Evolutionary conservation across 2,329 filamentous ascomycete genomes (phyloP), one percentile per base, ranked within the genome.

Genomic region (Akanthomyces lecanii): DNA sequence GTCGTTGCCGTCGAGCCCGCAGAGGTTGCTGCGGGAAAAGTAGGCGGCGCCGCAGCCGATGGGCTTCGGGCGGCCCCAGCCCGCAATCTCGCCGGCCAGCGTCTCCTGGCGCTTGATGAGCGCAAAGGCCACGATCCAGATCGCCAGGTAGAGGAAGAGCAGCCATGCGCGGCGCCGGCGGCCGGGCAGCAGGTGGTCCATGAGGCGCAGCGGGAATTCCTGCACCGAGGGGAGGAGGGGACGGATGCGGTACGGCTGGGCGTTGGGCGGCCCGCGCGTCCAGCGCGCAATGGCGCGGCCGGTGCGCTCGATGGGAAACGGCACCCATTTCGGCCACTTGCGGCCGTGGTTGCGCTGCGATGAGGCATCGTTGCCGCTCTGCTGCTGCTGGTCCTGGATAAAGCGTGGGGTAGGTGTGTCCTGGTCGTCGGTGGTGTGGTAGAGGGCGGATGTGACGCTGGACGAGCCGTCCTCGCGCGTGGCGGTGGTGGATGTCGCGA

Each of bases 1-100:
- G 58, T 85, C 79, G 65, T 86, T 85, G 7, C 91, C 91, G 67
- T 94, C 86, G 16, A 94, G 70, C 0, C 90, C 90, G 72, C 91
- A 95, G 14, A 77, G 78, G 70, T 92, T 93, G 40, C 86, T 87
- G 44, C 85, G 73, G 10, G 78, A 81, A 89, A 90, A 95, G 71
- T 90, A 91, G 16, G 86, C 83, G 61, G 83, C 81, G 14, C 83
- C 84, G 73, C 91, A 95, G 36, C 84, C 79, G 50, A 94, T 84
- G 60, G 82, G 80, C 61, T 82, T 79, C 0, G 90, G 89, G 52
- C 77, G 79, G 18, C 89, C 90, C 78, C 88, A 90, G 54, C 84
- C 87, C 16, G 82, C 82, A 61, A 94, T 83, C 66, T 89, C 85
- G 28, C 83, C 80, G 1, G 81, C 78, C 50, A 79, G 69, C 5